phyloP scores from a whole-genome alignment of 768 basidiomycete species.

The Hypholoma sublateritium region DNA sequence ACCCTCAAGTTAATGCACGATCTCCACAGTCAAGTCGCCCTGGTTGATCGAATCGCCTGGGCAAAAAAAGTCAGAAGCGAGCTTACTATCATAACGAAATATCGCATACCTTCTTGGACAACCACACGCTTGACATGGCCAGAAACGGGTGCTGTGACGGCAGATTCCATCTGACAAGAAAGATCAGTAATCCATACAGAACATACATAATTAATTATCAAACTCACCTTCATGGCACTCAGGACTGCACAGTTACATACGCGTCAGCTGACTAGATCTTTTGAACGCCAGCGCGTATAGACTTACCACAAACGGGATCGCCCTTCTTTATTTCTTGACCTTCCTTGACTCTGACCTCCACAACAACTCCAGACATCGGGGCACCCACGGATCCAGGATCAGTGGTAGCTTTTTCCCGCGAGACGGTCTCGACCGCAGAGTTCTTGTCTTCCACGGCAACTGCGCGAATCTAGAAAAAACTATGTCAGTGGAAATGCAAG shows the following conservation, averaged over 20 bases:
- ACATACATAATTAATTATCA: slow-evolving; percentile 9
- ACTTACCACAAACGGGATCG: slow-evolving; percentile 88
- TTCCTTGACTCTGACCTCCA: slow-evolving; percentile 97
- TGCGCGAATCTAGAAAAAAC: slow-evolving; percentile 72
- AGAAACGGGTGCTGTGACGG: slow-evolving; percentile 94
- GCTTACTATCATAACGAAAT: background rate
- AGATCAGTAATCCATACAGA: slow-evolving; percentile 12
- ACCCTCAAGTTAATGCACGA: slow-evolving; percentile 35
- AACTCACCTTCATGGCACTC: slow-evolving; percentile 92
- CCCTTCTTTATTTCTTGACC: slow-evolving; percentile 98
- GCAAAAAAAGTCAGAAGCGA: background rate
- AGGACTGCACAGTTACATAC: slow-evolving; percentile 52
- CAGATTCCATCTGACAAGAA: slow-evolving; percentile 86
- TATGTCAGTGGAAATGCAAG: slow-evolving; percentile 10
- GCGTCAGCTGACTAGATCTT: slow-evolving; percentile 19
- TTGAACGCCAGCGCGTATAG: slow-evolving; percentile 7
- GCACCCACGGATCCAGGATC: slow-evolving; percentile 98
- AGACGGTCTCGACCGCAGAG: slow-evolving; percentile 93
- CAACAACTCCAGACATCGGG: slow-evolving; percentile 97
- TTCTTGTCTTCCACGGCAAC: slow-evolving; percentile 96
- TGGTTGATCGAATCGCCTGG: slow-evolving; percentile 92
- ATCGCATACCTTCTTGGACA: slow-evolving; percentile 74
- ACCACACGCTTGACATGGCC: slow-evolving; percentile 94
- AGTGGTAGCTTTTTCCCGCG: slow-evolving; percentile 89
- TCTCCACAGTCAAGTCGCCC: slow-evolving; percentile 90